Base-by-base conservation (phyloP, 257 asterid species). In the Agastache rugosa region DNA sequence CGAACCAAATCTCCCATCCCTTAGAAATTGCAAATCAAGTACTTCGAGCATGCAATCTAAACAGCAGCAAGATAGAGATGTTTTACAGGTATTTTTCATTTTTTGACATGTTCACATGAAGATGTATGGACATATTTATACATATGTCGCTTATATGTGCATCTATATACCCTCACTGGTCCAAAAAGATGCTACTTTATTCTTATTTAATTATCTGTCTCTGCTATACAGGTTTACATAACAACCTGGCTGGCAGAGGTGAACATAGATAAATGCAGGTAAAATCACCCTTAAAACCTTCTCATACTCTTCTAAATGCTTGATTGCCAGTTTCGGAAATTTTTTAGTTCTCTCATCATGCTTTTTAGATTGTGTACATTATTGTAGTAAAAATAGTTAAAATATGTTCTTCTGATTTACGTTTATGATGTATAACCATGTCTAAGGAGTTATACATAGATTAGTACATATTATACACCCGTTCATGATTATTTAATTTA, bases 241-340 rank as follows among this genome's bases (percentile, higher is more conserved):
- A 93, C 95, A 54, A 89, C 92, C 51, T 87, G 91, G 98, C 73
- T 87, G 70, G 85, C 83, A 73, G 98, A 93, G 77, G 93, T 85
- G 81, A 87, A 87, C 81, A 83, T 93, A 23, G 90, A 87, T 69
- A 82, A 76, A 76, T 71, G 64, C 89, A 89, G 92, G 97, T 89
- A 84, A 53, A 45, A 50, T 19, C 55, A 39, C 42, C 25, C 17
- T 45, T 44, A 20, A 7, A 44, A 19, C 16, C 47, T 51, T 55
- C 62, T 22, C 23, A 8, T 47, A 67, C 34, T 25, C 45, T n/a
- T 17, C 41, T 37, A 44, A 58, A 44, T 69, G 22, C 22, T 45
- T 48, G 71, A 63, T 58, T 56, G 7, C 44, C 2, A 9, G 56
- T 53, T 15, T 76, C 6, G 20, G 58, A 22, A 20, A 11, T 29